Percentiles rank a stretch among this genome's conserved stretches.
Evolutionary conservation across 2,329 filamentous ascomycete genomes (phyloP).

Genomic region (Fusarium virguliforme): DNA sequence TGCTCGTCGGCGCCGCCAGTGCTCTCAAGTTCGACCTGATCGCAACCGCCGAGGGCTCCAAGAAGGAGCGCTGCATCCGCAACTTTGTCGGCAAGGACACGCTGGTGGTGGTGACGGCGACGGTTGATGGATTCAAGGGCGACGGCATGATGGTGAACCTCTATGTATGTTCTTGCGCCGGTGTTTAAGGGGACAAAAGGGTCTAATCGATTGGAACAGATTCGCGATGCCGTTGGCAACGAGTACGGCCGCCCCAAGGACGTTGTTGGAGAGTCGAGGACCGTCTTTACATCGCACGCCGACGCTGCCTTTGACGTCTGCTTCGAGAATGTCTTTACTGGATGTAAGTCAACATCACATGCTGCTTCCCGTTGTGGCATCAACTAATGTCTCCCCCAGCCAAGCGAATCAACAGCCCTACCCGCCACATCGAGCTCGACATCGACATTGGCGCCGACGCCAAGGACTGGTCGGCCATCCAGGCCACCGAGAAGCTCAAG

Average conservation of each 20-base stretch:
- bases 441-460: constrained; percentile 97
- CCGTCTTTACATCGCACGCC: constrained; percentile 92
- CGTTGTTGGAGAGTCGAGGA: constrained; percentile 90
- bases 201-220: constrained; percentile 68
- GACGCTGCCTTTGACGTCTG: constrained; percentile 97
- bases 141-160: constrained; percentile 96
- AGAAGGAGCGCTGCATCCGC: constrained; percentile 90
- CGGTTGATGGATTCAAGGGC: constrained; percentile 85
- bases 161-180: constrained; percentile 74
- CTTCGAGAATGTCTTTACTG: constrained; percentile 87
- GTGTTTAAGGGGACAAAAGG: constrained; percentile 6
- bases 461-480: constrained; percentile 97
- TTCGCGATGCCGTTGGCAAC: constrained; percentile 95
- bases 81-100: constrained; percentile 96
- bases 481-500: constrained; percentile 97
- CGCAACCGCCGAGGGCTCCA: constrained; percentile 72
- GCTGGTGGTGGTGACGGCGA: constrained; percentile 94
- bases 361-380: constrained; percentile 7
- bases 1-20: constrained; percentile 68
- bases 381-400: constrained; percentile 40
- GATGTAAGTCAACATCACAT: constrained; percentile 69
- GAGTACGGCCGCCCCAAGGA: constrained; percentile 95
- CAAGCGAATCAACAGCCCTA: constrained; percentile 59
- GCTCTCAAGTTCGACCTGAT: constrained; percentile 96
- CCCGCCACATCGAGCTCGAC: constrained; percentile 88